phyloP scores from a whole-genome alignment of 345 rosid species.

The Cardamine resedifolia region DNA sequence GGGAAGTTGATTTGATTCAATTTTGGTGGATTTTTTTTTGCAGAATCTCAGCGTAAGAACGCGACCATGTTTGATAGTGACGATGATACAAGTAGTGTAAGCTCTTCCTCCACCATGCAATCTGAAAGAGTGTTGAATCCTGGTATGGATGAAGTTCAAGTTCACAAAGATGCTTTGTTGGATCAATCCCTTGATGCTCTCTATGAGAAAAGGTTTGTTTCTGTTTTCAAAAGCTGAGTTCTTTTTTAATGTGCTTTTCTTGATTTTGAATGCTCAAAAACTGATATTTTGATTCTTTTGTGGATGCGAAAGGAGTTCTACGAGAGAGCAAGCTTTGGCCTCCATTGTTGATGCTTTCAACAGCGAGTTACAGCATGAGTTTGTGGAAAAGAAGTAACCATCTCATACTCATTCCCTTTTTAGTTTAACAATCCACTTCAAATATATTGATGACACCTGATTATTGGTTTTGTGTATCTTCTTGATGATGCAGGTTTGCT shows the following conservation, averaged over 20 bases:
- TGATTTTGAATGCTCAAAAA: neutral
- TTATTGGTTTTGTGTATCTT: slow-evolving; percentile 7
- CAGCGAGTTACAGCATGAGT: slow-evolving; percentile 65
- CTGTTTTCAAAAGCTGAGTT: neutral
- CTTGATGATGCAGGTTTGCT: slow-evolving; percentile 56
- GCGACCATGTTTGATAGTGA: slow-evolving; percentile 63
- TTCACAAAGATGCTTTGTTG: slow-evolving; percentile 62
- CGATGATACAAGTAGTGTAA: slow-evolving; percentile 76
- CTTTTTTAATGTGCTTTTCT: neutral
- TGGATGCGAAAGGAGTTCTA: slow-evolving; percentile 61
- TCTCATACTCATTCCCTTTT: neutral
- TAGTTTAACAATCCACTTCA: neutral
- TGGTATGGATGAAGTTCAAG: slow-evolving; percentile 58
- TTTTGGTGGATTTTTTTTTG: neutral
- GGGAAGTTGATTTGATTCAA: neutral
- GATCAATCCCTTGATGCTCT: slow-evolving; percentile 86
- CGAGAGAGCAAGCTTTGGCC: slow-evolving; percentile 78
- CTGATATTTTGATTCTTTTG: slow-evolving; percentile 14
- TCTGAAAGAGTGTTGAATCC: slow-evolving; percentile 56
- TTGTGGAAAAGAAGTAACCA: slow-evolving; percentile 79
- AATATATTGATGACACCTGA: neutral
- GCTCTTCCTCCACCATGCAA: slow-evolving; percentile 65
- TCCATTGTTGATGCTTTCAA: slow-evolving; percentile 71
- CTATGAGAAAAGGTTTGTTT: slow-evolving; percentile 66
- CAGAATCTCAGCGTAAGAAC: slow-evolving; percentile 35